Percentiles rank a stretch among this genome's conserved stretches.
Conservation (phyloP, 805 yeast species). For the Zygosaccharomyces bisporus region DNA sequence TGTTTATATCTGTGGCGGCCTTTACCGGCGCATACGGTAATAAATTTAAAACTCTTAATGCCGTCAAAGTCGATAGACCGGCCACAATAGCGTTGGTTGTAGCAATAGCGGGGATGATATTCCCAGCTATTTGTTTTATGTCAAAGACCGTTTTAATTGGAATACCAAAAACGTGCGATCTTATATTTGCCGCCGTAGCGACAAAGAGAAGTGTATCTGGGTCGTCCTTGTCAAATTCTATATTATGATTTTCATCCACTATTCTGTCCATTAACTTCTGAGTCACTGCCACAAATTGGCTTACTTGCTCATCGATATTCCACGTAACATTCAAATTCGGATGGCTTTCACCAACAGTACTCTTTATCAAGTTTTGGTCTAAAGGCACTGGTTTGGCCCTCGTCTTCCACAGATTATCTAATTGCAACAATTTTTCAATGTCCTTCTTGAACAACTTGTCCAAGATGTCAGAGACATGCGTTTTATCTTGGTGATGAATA, state of each 20-base stretch:
- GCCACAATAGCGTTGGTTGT: conserved; percentile 95
- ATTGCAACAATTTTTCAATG: conserved; percentile 63
- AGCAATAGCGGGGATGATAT: conserved; percentile 97
- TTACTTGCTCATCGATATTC: conserved; percentile 60
- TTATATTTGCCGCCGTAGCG: conserved; percentile 74
- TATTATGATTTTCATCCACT: conserved; percentile 34
- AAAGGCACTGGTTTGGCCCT: conserved; percentile 68
- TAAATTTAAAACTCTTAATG: conserved; percentile 50
- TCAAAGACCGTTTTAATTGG: conserved; percentile 75
- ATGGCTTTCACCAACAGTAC: conserved; percentile 13
- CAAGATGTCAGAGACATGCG: conserved; percentile 45
- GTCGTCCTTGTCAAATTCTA: conserved; percentile 92
- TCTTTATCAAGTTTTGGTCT: conserved; percentile 24
- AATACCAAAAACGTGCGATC: conserved; percentile 68
- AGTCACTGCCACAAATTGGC: conserved; percentile 51
- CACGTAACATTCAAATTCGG: conserved; percentile 44
- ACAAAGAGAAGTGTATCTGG: conserved; percentile 87
- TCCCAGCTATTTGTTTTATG: conserved; percentile 92
- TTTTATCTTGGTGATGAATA: conserved; percentile 31
- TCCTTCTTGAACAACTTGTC: conserved; percentile 67
- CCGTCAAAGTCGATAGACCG: conserved; percentile 76
- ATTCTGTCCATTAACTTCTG: conserved; percentile 49
- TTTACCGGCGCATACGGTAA: conserved; percentile 33
- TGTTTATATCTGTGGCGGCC: conserved; percentile 37
- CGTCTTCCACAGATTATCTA: conserved; percentile 76